Evolutionary conservation across 805 yeast genomes (phyloP), one percentile per base, ranked within the genome.

Genomic region (Yamadazyma insecticola): DNA sequence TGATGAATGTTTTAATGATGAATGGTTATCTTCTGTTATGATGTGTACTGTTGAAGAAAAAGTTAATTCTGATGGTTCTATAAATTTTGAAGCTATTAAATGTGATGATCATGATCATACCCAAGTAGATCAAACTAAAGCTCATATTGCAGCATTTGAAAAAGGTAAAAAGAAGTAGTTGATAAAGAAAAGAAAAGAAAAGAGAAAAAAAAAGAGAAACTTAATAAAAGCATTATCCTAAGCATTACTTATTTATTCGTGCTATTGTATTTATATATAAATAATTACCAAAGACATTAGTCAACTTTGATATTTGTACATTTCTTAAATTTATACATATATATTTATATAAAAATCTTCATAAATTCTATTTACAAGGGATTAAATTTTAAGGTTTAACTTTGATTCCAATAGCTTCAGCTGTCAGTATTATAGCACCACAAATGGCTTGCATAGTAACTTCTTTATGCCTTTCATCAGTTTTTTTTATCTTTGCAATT

Each of bases 61-160:
- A 10, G 20, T 36, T 10, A 56, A 56, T 13, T 57, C 61, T 27
- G 65, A 63, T 15, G 51, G 60, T 10, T 35, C 63, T 23, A 55
- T 63, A 32, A 21, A 14, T 4, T 56, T 51, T 48, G 63, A 53
- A 23, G 64, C 61, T 6, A 47, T 55, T 25, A 59, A 58, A 20
- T 75, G 78, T 13, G 56, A 63, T 6, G 79, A 77, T 47, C 97
- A 89, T 52, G 70, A 70, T 20, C 97, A 89, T 53, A 86, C 96
- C 2, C 76, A 75, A 43, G 97, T 89, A 30, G 96, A 88, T 45
- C 95, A 85, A 53, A 79, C 86, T 38, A 95, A 86, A 46, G 97
- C 97, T 0, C 97, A 89, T 55, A 89, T 89, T 60, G 96, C 97
- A 8, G 81, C 89, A 37, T 71, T 89, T 43, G 97, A 89, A 52